These are phyloP conservation scores for Phyllostachys edulis DNA, from an alignment of 176 grass and related monocot genomes.

Conservation along the genomic window DNA sequence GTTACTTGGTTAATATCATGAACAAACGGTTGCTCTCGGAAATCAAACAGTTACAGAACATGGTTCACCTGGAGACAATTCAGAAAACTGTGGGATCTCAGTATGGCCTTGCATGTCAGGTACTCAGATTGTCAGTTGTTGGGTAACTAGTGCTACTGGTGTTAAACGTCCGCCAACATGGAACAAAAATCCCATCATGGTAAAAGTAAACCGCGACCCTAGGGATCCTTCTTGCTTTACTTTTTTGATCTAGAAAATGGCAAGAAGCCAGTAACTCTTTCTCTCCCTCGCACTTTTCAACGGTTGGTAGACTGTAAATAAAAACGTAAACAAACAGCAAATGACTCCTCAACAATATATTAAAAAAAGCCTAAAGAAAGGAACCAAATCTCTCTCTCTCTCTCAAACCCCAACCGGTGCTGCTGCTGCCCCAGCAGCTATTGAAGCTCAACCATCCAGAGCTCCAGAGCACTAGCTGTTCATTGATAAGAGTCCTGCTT, in stretches of 20 bases:
- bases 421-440: constrained; percentile 26
- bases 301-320: constrained; percentile 41
- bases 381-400: constrained; percentile 28
- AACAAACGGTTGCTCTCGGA: neutral
- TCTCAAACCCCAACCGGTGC: neutral
- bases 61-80: neutral
- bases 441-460: constrained; percentile 53
- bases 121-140: constrained; percentile 9
- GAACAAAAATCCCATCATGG: constrained; percentile 46
- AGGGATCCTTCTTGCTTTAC: constrained; percentile 32
- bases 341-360: constrained; percentile 42
- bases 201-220: constrained; percentile 34
- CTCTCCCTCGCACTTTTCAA: constrained; percentile 33
- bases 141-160: neutral
- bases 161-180: constrained; percentile 20
- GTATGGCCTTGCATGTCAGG: constrained; percentile 10
- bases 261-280: neutral
- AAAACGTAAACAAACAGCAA: constrained; percentile 41
- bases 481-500: constrained; percentile 27
- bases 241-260: constrained; percentile 13
- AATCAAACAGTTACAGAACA: neutral
- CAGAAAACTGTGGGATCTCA: neutral
- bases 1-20: neutral
- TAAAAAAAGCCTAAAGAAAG: neutral
- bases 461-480: constrained; percentile 30